Evolutionary conservation across 2,329 filamentous ascomycete genomes (phyloP), one percentile per base, ranked within the genome.

Genomic region (Neofusicoccum sp.): DNA sequence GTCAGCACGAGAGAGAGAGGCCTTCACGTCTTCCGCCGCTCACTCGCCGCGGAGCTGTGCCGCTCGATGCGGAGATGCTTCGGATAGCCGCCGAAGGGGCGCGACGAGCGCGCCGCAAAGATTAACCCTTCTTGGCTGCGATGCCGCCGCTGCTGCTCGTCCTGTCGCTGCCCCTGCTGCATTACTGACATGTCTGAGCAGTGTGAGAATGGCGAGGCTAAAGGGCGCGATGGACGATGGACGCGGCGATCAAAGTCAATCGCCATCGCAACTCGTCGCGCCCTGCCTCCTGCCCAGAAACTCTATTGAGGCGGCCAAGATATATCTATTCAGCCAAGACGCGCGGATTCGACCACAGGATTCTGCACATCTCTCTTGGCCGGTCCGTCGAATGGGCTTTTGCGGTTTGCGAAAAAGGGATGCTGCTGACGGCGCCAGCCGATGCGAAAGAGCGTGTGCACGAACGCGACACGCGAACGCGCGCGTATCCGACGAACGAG

Each of bases 401-500:
- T 16, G 20, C 49, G 28, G 34, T 54, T 51, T 30, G 49, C 49
- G 38, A 41, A 41, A 11, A 20, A 20, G 20, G 20, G 20, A 20
- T 20, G 26, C 12, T 33, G 51, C 38, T 56, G 8, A 41, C 49
- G 49, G 34, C 26, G 20, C 20, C 20, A 20, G 20, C 20, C 20
- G 20, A 20, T 20, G 20, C 20, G 20, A 20, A 41, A 9, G 11
- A n/a, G 28, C 9, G 9, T 28, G n/a, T 16, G 26, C 14, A 31
- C n/a, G n/a, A n/a, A n/a, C 33, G 28, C 36, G 26, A 56, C 51
- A 56, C 51, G 12, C 7, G 51, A 56, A 26, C n/a, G 20, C 20
- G 51, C 51, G 51, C 51, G 36, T 56, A 33, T 56, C 51, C 38
- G 34, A 40, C 48, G 33, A 53, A 53, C 48, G 48, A 40, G 48